phyloP scores from a whole-genome alignment of 2,329 filamentous ascomycete genomes.

The Aspergillus thermomutatus region DNA sequence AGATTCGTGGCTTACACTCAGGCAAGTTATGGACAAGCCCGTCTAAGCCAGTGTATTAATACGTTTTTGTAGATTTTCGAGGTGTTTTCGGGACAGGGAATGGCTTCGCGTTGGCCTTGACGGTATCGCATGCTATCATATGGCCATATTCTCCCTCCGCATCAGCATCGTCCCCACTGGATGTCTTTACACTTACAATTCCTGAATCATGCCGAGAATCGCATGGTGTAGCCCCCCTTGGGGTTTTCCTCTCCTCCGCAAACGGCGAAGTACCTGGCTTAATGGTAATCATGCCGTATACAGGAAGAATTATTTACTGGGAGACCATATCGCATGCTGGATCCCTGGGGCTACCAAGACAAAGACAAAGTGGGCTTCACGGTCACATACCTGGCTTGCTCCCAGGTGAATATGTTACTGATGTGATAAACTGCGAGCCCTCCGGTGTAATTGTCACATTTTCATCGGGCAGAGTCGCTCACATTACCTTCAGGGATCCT shows the following conservation, averaged over 20 bases:
- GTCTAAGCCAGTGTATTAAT: slow-evolving; percentile 12
- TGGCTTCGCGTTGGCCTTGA: slow-evolving; percentile 77
- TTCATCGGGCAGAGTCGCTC: slow-evolving; percentile 80
- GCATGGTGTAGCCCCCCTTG: slow-evolving; percentile 73
- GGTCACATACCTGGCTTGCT: slow-evolving; percentile 69
- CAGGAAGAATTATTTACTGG: slow-evolving; percentile 88
- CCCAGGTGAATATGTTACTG: slow-evolving; percentile 72
- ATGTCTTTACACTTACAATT: slow-evolving; percentile 76
- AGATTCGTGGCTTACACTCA: slow-evolving; percentile 63
- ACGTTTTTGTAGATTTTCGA: slow-evolving; percentile 54
- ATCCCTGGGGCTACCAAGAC: slow-evolving; percentile 76
- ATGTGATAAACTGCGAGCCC: slow-evolving; percentile 79
- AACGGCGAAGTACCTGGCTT: slow-evolving; percentile 80
- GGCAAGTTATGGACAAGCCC: slow-evolving; percentile 49
- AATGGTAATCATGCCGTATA: slow-evolving; percentile 78
- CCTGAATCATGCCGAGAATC: slow-evolving; percentile 66
- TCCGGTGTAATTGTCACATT: slow-evolving; percentile 83
- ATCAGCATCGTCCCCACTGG: slow-evolving; percentile 37
- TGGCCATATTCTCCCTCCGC: slow-evolving; percentile 72
- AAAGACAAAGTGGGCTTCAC: slow-evolving; percentile 77
- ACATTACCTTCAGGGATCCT: slow-evolving; percentile 78
- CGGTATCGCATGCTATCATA: slow-evolving; percentile 75
- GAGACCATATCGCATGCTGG: slow-evolving; percentile 89
- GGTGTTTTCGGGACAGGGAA: slow-evolving; percentile 62
- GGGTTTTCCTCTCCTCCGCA: slow-evolving; percentile 75